Evolutionary conservation across 2,329 filamentous ascomycete species (phyloP), one percentile per base, ranked within the genome.

Genomic region (Phaeosphaeriaceae sp.): DNA sequence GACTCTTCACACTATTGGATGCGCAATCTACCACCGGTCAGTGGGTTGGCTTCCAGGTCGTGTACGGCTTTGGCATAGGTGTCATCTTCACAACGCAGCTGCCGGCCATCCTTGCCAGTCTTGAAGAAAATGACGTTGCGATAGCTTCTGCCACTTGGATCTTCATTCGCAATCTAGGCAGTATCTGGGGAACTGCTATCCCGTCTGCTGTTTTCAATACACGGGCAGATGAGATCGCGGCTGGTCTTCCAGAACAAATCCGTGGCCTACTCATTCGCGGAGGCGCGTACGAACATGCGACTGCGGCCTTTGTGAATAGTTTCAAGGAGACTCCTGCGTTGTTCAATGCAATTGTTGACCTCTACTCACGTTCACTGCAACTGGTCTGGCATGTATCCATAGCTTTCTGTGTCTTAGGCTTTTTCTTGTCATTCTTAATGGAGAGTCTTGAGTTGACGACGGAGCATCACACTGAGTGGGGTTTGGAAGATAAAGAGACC

Each of bases 1-100:
- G 63, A 5, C 22, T 42, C 4, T 58, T 61, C 24, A 22, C 46
- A 10, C 3, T 53, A 13, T 33, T 66, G 1, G 57, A 67, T 45
- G 31, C 33, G n/a, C 41, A 46, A 1, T 49, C 56, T 3, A 41
- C 50, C 4, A 63, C 50, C n/a, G 61, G 48, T 21, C 17, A 40
- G 22, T 45, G 42, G 42, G 42, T 45, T 10, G 42, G 42, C 20
- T 19, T 45, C 11, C 42, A 45, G n/a, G 22, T 45, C 15, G 15
- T 45, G 15, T 19, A 21, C 15, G 42, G 17, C 20, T n/a, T 19
- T 24, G 42, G 42, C 1, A 20, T 45, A 5, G 42, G 15, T 4
- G 42, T 45, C 19, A 45, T 45, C n/a, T 20, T 19, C 13, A 19
- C 42, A 7, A 19, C 42, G 17, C 42, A 20, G n/a, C 22, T 45